These are phyloP conservation scores for Gaillardinia entomophila DNA, from an alignment of 805 yeast species.

Conservation along the genomic window DNA sequence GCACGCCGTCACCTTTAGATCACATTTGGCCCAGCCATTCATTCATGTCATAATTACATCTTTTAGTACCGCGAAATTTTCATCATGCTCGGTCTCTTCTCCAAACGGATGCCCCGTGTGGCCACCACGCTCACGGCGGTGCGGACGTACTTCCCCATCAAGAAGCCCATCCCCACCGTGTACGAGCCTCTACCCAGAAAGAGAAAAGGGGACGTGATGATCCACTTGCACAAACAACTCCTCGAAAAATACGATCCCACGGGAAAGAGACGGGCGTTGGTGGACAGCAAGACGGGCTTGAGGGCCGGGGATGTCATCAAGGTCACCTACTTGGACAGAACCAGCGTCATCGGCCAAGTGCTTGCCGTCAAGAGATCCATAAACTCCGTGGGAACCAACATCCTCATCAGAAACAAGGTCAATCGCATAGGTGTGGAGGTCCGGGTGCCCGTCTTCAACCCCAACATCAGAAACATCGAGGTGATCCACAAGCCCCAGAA, in stretches of 20 bases:
- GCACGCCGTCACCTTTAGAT: no score
- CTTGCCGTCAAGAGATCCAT: conserved; percentile 62
- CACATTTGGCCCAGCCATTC: no score
- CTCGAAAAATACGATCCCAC: conserved; percentile 61
- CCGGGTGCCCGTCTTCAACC: conserved; percentile 75
- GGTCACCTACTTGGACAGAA: conserved; percentile 63
- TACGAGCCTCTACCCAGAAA: conserved; percentile 47
- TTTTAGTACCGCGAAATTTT: background rate
- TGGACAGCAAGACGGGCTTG: conserved; percentile 45
- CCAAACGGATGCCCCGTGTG: background rate
- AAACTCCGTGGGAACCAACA: conserved; percentile 62
- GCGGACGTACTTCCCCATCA: conserved; percentile 7
- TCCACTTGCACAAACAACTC: conserved; percentile 48
- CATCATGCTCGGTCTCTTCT: no score
- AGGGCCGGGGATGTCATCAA: conserved; percentile 80
- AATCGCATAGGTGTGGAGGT: conserved; percentile 82
- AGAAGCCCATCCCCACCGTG: conserved; percentile 20
- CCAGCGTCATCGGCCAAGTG: conserved; percentile 71
- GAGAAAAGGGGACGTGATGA: conserved; percentile 40
- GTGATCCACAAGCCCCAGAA: conserved; percentile 66
- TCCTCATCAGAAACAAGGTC: conserved; percentile 78
- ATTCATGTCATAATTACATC: no score
- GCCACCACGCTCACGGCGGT: background rate
- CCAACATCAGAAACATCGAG: conserved; percentile 72
- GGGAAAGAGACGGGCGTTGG: conserved; percentile 57